Percentiles rank a stretch among this genome's conserved stretches.
Evolutionary conservation across 2,329 filamentous ascomycete genomes (phyloP).

Genomic region (Escovopsis sp.): DNA sequence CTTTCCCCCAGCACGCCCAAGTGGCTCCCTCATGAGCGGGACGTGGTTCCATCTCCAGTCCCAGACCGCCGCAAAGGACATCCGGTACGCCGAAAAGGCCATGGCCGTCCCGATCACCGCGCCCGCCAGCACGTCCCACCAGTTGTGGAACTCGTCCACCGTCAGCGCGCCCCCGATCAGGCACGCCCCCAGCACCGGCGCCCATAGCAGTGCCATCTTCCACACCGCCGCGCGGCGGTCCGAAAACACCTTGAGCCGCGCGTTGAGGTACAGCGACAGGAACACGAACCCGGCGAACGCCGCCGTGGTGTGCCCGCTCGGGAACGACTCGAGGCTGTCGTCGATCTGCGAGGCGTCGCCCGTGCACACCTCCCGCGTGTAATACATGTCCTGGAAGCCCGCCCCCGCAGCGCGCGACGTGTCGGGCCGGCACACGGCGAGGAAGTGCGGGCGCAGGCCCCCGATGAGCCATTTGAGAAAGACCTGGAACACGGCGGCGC

Average conservation of each 20-base stretch:
- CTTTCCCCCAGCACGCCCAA: too few relatives aligned
- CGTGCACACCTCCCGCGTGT: conserved; percentile 55
- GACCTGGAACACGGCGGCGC: conserved; percentile 61
- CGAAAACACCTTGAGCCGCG: conserved; percentile 60
- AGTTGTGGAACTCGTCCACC: conserved; percentile 62
- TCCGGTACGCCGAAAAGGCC: conserved; percentile 50
- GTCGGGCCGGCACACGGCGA: conserved; percentile 51
- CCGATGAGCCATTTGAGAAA: conserved; percentile 65
- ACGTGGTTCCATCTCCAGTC: conserved; percentile 54
- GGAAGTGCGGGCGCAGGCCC: conserved; percentile 57
- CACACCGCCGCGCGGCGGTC: conserved; percentile 62
- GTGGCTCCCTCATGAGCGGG: conserved; percentile 39
- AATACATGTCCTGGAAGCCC: conserved; percentile 49
- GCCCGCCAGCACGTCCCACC: conserved; percentile 58
- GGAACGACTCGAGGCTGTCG: conserved; percentile 56
- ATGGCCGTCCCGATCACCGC: conserved; percentile 50
- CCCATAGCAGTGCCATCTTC: conserved; percentile 52
- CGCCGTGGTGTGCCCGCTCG: conserved; percentile 59
- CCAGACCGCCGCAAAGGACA: conserved; percentile 54
- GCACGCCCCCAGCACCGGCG: conserved; percentile 51
- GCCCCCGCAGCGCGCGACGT: conserved; percentile 12
- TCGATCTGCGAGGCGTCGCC: conserved; percentile 50
- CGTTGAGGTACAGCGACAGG: conserved; percentile 60
- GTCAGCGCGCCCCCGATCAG: conserved; percentile 56
- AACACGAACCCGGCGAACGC: conserved; percentile 60